Evolutionary conservation across 371 early-diverging fungal species (phyloP), one percentile per base, ranked within the genome.

Genomic region (Mortierella sp.): DNA sequence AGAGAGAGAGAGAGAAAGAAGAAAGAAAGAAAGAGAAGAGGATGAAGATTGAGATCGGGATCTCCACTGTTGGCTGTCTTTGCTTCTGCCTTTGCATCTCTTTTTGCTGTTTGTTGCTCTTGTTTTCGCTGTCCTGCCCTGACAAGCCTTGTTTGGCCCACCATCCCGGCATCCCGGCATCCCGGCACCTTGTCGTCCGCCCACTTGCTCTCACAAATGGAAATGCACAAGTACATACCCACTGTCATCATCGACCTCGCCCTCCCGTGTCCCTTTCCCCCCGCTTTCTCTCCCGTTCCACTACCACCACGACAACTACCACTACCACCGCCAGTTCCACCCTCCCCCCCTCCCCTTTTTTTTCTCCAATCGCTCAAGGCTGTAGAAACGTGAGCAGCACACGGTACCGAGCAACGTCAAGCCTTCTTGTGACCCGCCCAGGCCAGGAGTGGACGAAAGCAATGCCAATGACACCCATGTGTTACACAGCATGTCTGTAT

Each of bases 141-240:
- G 15, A 23, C 19, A n/a, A 5, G 9, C 57, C 26, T 15, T 19
- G 16, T 37, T 43, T 43, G 29, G 2, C 52, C 56, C 60, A 56
- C 26, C 46, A 30, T 70, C 68, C 26, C n/a, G 18, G 28, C n/a
- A 29, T 56, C 19, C 46, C 48, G 45, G 45, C 7, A 59, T 23
- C 23, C 45, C 21, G 21, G 59, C 59, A 23, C 44, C 59, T 23
- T 70, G 26, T 23, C 51, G 25, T 44, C 60, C 45, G 43, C 45
- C 44, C 14, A 23, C 7, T 43, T 43, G 43, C 58, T 18, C 44
- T 11, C 60, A 4, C 46, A 25, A 30, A 25, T 26, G 60, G 25
- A 15, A 25, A 43, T 30, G n/a, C 47, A 47, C 72, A 53, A 60
- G 64, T 29, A 53, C 57, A 45, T 52, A 58, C 28, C 60, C 64